A percentile compares a stretch with the other conserved stretches of the same genome.
phyloP scores from a whole-genome alignment of 2,329 filamentous ascomycete genomes.

The Fusarium sp. region DNA sequence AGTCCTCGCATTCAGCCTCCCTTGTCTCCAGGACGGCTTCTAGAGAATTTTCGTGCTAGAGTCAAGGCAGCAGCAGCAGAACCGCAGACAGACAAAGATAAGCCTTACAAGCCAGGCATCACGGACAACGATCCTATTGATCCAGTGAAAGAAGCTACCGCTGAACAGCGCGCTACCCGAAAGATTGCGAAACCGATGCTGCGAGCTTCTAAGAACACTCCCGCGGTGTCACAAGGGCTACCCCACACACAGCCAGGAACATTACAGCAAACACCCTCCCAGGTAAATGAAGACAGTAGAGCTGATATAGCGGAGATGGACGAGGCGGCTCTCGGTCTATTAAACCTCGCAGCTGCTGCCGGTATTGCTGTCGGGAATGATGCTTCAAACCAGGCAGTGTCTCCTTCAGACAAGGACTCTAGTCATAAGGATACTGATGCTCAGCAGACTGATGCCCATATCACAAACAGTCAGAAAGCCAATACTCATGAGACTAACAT shows the following conservation, averaged over 20 bases:
- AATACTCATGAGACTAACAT: background rate
- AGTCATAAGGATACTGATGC: background rate
- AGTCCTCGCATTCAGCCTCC: too few species aligned
- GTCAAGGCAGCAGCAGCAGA: too few species aligned
- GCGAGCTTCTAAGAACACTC: background rate
- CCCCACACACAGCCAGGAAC: background rate
- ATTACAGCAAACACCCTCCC: background rate
- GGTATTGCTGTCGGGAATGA: background rate
- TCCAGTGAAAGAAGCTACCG: background rate
- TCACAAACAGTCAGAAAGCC: background rate
- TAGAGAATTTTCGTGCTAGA: too few species aligned
- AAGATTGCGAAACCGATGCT: conserved; percentile 1
- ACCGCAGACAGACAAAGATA: background rate
- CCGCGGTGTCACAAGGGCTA: background rate
- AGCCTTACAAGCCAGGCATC: background rate
- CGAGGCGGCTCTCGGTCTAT: background rate
- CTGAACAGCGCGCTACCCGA: conserved; percentile 6
- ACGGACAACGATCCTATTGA: background rate
- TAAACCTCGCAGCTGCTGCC: background rate
- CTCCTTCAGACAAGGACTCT: background rate
- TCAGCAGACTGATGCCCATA: background rate
- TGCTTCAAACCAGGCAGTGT: background rate
- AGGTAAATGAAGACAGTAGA: background rate
- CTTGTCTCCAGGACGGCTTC: too few species aligned
- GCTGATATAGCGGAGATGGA: background rate